Conservation (phyloP, 495 filamentous ascomycete genomes). For the Friedmanniomyces simplex region DNA sequence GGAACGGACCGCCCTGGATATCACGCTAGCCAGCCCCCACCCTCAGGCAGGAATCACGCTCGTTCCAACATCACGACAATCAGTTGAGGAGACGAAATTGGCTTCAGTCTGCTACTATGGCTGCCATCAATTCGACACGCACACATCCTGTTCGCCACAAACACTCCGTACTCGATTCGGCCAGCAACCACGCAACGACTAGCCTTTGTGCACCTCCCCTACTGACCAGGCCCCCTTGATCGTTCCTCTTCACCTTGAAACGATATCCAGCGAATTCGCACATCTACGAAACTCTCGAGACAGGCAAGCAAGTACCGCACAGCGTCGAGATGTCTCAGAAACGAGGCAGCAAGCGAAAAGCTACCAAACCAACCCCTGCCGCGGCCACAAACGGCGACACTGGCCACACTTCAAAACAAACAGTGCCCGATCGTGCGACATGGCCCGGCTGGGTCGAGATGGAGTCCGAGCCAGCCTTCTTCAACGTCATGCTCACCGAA, state of each 20-base stretch:
- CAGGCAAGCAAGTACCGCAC: background rate
- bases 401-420: background rate
- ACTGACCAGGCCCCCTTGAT: too few species aligned
- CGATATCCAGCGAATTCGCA: background rate
- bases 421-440: constrained; percentile 8
- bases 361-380: background rate
- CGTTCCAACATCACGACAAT: too few species aligned
- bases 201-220: too few species aligned
- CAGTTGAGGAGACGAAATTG: too few species aligned
- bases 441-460: constrained; percentile 82
- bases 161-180: too few species aligned
- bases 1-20: too few species aligned
- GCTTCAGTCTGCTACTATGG: background rate
- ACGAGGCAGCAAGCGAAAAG: constrained; percentile 9
- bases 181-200: too few species aligned
- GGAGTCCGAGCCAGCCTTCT: constrained; percentile 80
- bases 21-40: too few species aligned
- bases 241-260: background rate
- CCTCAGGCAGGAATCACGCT: too few species aligned
- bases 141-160: too few species aligned
- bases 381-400: background rate
- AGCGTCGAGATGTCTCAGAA: constrained; percentile 12
- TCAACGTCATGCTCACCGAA: constrained; percentile 70
- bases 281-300: background rate
- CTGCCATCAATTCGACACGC: background rate